Base-by-base conservation (phyloP, 148 eudicot species). In the Fagopyrum tataricum region DNA sequence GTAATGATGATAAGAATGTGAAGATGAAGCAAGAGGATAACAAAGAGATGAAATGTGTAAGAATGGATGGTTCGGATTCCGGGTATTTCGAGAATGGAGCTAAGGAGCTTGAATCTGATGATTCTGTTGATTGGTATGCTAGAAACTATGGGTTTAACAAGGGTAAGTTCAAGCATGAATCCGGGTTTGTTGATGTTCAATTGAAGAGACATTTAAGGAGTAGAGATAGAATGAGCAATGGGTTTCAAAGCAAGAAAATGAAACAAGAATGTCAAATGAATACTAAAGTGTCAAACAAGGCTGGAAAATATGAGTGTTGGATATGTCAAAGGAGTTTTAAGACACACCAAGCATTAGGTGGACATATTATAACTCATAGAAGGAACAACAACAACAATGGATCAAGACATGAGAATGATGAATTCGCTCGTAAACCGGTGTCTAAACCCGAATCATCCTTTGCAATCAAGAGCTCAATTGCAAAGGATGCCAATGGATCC, bases 71-170 rank as follows among this genome's bases (percentile, higher is more conserved):
- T 82, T 93, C 96, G 44, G 90, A 89, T 83, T 88, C 96, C 14
- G 92, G 90, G 77, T 87, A 90, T 79, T 83, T 83, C 77, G 84
- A 86, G 78, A 83, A 83, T 76, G 93, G 84, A 20, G 82, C 84
- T 73, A 86, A 81, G 48, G 91, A 87, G 81, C 83, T 83, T 70
- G 97, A 89, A 68, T 93, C 98, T 6, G 96, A 84, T 58, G 87
- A 49, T 76, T 91, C 97, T 49, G 86, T 86, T 62, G 98, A 89
- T 78, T 87, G 81, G 78, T 77, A 77, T 72, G 79, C 37, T 4
- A 81, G 71, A 53, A 81, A 80, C 68, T 71, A 77, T 55, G 82
- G 71, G 20, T 58, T 72, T 48, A 79, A 72, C 79, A 82, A 77
- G 72, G 75, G 76, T 46, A 78, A 71, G 66, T 20, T 17, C 71